Evolutionary conservation across 345 rosid genomes (phyloP), one percentile per base, ranked within the genome.

Genomic region (Cardamine resedifolia): DNA sequence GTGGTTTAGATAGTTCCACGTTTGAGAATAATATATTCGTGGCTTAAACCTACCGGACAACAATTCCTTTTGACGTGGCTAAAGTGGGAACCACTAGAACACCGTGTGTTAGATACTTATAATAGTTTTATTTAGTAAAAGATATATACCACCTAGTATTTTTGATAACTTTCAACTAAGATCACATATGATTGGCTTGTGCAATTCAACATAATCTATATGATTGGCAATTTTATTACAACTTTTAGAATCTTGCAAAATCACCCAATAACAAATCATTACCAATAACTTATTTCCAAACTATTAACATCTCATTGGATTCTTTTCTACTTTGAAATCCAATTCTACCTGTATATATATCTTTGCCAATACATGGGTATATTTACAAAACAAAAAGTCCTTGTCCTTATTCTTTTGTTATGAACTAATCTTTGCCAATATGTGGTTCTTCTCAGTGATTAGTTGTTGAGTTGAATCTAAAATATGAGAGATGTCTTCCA

Each of bases 401-500:
- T 39, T 39, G 2, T 3, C 43, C 43, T 12, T 38, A 3, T 3
- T 38, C n/a, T 11, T 38, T 11, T 38, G 5, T 38, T 38, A 11
- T 11, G n/a, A 38, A 41, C 47, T 5, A 41, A 56, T 8, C 23
- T 2, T n/a, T n/a, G 5, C 14, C 19, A 26, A 27, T 24, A 21
- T 18, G 43, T 30, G 68, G 30, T 59, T 39, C 20, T 23, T 23
- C 49, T 60, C 21, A 3, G 3, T 24, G 23, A 47, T 47, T 24
- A 52, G 31, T 26, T 51, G 18, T 26, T 52, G 33, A 53, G 18
- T n/a, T 55, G 21, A 55, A 21, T 9, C 23, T 55, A 4, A 9
- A 16, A 64, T 20, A 7, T 31, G 44, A 64, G 57, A 30, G n/a
- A 66, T 66, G 59, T 66, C 34, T 38, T 52, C 61, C 8, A 7